These are phyloP conservation scores for Daldinia sp. DNA, from an alignment of 2,329 filamentous ascomycete genomes.

Conservation along the genomic window DNA sequence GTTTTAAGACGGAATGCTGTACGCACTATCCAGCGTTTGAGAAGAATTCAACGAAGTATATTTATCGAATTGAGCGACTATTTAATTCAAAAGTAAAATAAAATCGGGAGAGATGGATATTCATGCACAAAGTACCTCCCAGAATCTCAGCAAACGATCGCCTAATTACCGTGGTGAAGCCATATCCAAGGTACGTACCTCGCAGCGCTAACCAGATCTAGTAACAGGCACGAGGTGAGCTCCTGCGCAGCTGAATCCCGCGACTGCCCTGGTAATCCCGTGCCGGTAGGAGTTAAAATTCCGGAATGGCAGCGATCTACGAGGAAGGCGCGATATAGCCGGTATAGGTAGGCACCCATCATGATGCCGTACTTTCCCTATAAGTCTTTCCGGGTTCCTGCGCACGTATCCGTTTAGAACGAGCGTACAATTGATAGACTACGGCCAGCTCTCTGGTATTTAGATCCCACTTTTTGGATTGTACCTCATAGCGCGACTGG, in stretches of 20 bases:
- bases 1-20: not conserved
- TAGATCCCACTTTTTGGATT: not conserved
- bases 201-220: slow-evolving; percentile 28
- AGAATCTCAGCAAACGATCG: not conserved
- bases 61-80: not conserved
- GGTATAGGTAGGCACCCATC: too few relatives aligned
- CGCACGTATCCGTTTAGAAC: not conserved
- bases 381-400: too few relatives aligned
- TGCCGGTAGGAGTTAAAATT: slow-evolving; percentile 6
- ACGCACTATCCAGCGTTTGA: not conserved
- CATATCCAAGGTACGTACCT: slow-evolving; percentile 31
- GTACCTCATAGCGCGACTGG: too few relatives aligned
- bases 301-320: not conserved
- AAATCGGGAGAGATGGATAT: slow-evolving; percentile 1
- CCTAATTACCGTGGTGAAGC: slow-evolving; percentile 18
- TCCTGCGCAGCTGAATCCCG: slow-evolving; percentile 6
- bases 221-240: slow-evolving; percentile 31
- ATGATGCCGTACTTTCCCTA: too few relatives aligned
- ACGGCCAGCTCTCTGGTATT: not conserved
- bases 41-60: not conserved
- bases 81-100: not conserved
- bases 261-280: not conserved
- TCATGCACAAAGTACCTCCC: slow-evolving; percentile 17
- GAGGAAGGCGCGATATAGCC: not conserved
- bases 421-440: not conserved